phyloP scores from a whole-genome alignment of 441 rosid genomes.

The Erysimum pusillum region DNA sequence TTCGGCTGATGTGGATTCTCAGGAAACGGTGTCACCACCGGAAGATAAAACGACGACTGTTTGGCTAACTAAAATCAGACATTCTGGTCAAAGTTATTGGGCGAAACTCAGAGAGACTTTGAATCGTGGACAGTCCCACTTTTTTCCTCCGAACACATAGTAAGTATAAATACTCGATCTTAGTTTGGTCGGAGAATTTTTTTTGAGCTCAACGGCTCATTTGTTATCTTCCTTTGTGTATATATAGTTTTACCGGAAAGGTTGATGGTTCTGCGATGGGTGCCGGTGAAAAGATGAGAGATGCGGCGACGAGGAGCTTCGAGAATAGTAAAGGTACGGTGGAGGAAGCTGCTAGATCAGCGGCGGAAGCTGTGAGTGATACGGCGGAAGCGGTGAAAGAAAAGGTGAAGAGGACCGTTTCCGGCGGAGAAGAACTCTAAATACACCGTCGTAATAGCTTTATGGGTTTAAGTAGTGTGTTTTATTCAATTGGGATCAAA shows the following conservation, averaged over 20 bases:
- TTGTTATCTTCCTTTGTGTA: background rate
- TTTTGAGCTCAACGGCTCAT: background rate
- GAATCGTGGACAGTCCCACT: constrained; percentile 41
- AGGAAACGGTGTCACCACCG: constrained; percentile 5
- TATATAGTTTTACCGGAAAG: constrained; percentile 46
- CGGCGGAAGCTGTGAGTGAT: constrained; percentile 42
- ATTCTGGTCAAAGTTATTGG: constrained; percentile 40
- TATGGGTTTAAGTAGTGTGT: background rate
- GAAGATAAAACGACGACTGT: constrained; percentile 40
- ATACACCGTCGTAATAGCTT: constrained; percentile 10
- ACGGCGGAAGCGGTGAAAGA: constrained; percentile 33
- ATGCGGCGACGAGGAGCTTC: constrained; percentile 46
- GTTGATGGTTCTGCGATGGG: constrained; percentile 18
- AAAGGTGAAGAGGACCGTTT: constrained; percentile 35
- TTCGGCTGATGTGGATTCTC: constrained; percentile 31
- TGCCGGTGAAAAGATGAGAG: constrained; percentile 44
- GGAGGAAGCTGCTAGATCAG: constrained; percentile 49
- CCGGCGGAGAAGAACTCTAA: constrained; percentile 37
- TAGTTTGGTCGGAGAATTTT: background rate
- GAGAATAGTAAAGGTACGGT: constrained; percentile 44
- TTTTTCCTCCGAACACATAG: constrained; percentile 45
- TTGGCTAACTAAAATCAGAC: constrained; percentile 39
- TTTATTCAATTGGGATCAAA: background rate
- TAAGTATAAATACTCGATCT: constrained; percentile 27
- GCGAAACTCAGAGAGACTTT: constrained; percentile 42